Evolutionary conservation across 176 grass and related monocot genomes (phyloP), one percentile per base, ranked within the genome.

Genomic region (Puccinellia tenuiflora): DNA sequence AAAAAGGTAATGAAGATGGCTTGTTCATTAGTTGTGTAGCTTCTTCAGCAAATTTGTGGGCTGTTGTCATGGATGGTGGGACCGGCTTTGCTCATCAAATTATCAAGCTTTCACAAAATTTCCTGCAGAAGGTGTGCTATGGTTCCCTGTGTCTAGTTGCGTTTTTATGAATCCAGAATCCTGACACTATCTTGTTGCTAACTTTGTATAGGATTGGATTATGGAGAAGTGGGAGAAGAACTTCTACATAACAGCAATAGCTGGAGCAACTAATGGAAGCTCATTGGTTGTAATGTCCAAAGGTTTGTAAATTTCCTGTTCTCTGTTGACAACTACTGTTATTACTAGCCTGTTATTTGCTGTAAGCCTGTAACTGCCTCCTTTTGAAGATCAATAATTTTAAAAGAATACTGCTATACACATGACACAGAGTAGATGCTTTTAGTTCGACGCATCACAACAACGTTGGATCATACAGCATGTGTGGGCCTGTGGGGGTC

Each of bases 241-340:
- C 79, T 97, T 88, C 46, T 94, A 90, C 63, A 92, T 97, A 74
- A 97, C 87, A 81, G 85, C 94, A 43, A 88, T 97, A 85, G 88
- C 94, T 79, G 92, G 94, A 84, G 83, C 85, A 85, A 86, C 12
- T 17, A 92, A 97, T 85, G 94, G 88, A 77, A 94, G 83, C 81
- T 89, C 94, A 61, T 90, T 97, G 67, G 86, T 94, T 47, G 85
- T 97, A 30, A 94, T 97, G 91, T 94, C 94, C 71, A 97, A 88
- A 97, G 91, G 94, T 94, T 85, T 93, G 77, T 91, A 30, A 47
- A 75, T 46, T 38, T 10, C n/a, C 15, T 78, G n/a, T 54, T 84
- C 34, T 88, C 18, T 74, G 43, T 59, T 21, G n/a, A 56, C 37
- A 52, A 30, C 5, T 14, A 25, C 16, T 28, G 25, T 28, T 76